Conservation (phyloP, 441 rosid species). For the Isatis lusitanica region DNA sequence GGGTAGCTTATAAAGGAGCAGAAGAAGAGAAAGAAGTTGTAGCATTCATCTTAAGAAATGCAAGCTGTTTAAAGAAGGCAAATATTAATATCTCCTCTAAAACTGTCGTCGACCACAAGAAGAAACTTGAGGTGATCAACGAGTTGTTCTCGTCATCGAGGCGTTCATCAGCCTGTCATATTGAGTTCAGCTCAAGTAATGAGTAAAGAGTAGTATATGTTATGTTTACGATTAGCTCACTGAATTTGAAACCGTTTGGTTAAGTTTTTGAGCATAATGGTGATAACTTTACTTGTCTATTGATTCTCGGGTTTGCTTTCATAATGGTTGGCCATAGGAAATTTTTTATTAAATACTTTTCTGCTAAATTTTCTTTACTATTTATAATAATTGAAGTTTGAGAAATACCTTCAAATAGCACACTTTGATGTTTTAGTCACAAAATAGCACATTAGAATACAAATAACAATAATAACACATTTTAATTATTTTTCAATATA, state of each 20-base stretch:
- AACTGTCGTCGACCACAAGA: neutral
- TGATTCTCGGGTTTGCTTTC: neutral
- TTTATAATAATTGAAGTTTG: neutral
- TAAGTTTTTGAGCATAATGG: neutral
- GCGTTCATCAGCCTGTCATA: neutral
- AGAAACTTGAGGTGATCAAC: neutral
- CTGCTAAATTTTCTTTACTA: neutral
- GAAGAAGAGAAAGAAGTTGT: conserved; percentile 3
- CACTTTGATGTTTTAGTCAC: too few relatives aligned
- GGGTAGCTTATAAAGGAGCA: neutral
- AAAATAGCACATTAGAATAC: too few relatives aligned
- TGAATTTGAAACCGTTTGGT: conserved; percentile 1
- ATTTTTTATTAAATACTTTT: neutral
- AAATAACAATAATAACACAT: too few relatives aligned
- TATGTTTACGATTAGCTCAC: neutral
- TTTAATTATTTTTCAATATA: too few relatives aligned
- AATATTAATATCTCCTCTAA: neutral
- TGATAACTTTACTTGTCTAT: neutral
- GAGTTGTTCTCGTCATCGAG: neutral
- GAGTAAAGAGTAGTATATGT: neutral
- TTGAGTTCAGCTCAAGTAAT: neutral
- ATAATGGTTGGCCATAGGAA: neutral
- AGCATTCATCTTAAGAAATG: neutral
- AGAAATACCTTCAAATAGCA: too few relatives aligned
- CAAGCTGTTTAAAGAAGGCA: neutral